Evolutionary conservation across 257 asterid species (phyloP), one percentile per base, ranked within the genome.

Genomic region (Nicotiana knightiana): DNA sequence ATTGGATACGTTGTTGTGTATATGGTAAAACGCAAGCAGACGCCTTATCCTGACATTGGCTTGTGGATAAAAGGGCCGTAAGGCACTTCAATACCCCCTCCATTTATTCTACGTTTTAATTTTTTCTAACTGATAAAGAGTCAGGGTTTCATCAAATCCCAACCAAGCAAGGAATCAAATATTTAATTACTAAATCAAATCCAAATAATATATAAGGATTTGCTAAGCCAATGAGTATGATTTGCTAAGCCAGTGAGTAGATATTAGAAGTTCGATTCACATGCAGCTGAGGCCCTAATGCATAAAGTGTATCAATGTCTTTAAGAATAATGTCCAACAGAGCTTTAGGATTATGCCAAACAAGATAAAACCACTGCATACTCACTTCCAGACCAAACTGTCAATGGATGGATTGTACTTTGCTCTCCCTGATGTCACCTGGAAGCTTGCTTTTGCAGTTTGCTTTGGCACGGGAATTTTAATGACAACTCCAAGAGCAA

Each of bases 361-460:
- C 16, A 84, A 55, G 63, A 37, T 17, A 48, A 78, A 68, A 70
- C 16, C 48, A 65, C 71, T 51, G 28, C 48, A 15, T 46, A 93
- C 99, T 96, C 90, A 96, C 99, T 96, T 96, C 99, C 99, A 96
- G 63, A 96, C 98, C 91, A 96, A 91, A 86, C 97, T 93, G 89
- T 96, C 99, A 83, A 88, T 91, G 61, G 99, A 90, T 32, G 99
- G 97, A 87, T 96, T 92, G 88, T 96, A 96, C 86, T 96, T 96
- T 78, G 99, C 99, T 80, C 91, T 87, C 83, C 98, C 99, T 9
- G 99, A 93, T 84, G 99, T 94, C 89, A 96, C 99, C 92, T 96
- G 98, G 87, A 96, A 96, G 89, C 92, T 92, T 86, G 99, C 90
- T 87, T 96, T 96, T 81, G 99, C 99, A 35, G 99, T 96, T 88